Base-by-base conservation (phyloP, 495 filamentous ascomycete species). In the Trichoderma asperelloides region DNA sequence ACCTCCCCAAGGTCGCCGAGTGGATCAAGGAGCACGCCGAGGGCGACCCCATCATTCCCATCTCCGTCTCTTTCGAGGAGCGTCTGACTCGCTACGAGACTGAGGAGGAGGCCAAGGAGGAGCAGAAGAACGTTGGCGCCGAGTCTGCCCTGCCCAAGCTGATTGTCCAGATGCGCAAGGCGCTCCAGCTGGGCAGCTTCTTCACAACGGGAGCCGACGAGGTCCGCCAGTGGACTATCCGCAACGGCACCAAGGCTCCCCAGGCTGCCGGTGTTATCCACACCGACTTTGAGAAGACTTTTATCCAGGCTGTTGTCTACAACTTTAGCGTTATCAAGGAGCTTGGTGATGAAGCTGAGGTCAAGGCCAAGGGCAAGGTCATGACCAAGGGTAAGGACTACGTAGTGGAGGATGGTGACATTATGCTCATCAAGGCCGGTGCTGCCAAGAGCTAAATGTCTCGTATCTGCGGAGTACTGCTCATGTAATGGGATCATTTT, bases 371-470 rank as follows among this genome's bases (percentile, higher is more conserved):
- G 72, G 96, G 96, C 70, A 99, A 99, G 82, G 74, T 98, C 66
- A 89, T 97, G 88, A 98, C 96, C 68, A 99, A 98, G 84, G 96
- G 96, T 70, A 99, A 99, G 82, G 96, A 99, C 60, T 97, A 99
- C 75, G 86, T 96, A 16, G 86, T 91, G 64, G 86, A 91, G 71
- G 87, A 90, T 75, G 87, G 87, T 45, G 89, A 92, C 76, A 87
- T 87, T 71, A 73, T 97, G 69, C 83, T 97, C 70, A 92, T 97
- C 82, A 98, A 98, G 82, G 93, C 94, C 45, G 94, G 94, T 74
- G 94, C 94, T 74, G 94, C 94, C 66, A 96, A 96, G 82, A 79
- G 79, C 71, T 96, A 75, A 75, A 60, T 13, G 33, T 30, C 3
- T n/a, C 49, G 12, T 18, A 12, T 60, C 25, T 27, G 27, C 27